Base-by-base conservation (phyloP, 495 filamentous ascomycete genomes). In the Tuber indicum region DNA sequence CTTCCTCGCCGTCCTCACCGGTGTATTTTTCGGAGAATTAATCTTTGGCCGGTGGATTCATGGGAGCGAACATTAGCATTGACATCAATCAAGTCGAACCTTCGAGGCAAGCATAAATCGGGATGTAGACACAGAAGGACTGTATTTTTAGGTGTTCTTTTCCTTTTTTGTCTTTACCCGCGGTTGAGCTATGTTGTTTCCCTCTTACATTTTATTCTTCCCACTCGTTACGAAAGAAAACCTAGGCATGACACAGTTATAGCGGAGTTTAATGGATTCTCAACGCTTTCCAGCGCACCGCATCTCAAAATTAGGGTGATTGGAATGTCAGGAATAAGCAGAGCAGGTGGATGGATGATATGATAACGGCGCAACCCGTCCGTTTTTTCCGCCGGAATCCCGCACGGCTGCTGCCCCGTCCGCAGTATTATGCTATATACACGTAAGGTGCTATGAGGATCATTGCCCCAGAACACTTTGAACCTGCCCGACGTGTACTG, bases 11-110 rank as follows among this genome's bases (percentile, higher is more conserved):
- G 89, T 97, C 1, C 89, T 98, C 39, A 92, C 86, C 9, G 95
- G 95, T 9, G 88, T 90, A 2, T 97, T 97, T 83, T 81, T 96
- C 6, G 95, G 95, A 21, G 95, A 95, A 84, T 85, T 98, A 49
- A 88, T 89, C 0, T 87, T 94, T 72, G 94, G 94, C 19, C 87
- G 94, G 77, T 94, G 91, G 80, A 84, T 84, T 62, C 82, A 70
- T 78, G 72, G 75, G 12, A 72, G 74, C 21, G 83, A 84, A 3
- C 86, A 88, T 78, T 87, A 85, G 26, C n/a, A 32, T 58, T n/a
- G 32, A 32, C 58, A 58, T 49, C 23, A 9, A 49, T 49, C 19
- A 58, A 26, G 26, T 58, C 21, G n/a, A n/a, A 58, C 23, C 49
- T 14, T 43, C 7, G 42, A 43, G 42, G 42, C 42, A 43, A 43